Base-by-base conservation (phyloP, 805 yeast species). In the Candida hungchunana region DNA sequence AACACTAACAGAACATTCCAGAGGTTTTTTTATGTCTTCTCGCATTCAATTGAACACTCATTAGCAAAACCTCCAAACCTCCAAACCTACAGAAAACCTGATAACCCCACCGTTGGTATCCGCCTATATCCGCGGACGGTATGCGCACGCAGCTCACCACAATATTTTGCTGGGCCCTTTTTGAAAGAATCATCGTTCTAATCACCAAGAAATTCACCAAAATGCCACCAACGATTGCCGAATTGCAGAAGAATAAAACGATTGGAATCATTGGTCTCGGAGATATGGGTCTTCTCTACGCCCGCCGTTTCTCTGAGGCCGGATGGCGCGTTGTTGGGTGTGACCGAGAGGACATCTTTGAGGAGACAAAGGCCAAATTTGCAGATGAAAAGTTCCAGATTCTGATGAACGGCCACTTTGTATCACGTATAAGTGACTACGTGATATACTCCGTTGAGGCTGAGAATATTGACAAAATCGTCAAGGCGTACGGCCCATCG, bases 201-300 rank as follows among this genome's bases (percentile, higher is more conserved):
- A n/a, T n/a, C n/a, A n/a, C n/a, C n/a, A n/a, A n/a, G n/a, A n/a
- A n/a, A n/a, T 12, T 20, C 21, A 20, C 14, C 26, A 20, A 20
- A 29, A 40, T 40, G 44, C 21, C 36, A 3, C 17, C 36, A 6
- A 22, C 35, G 4, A 12, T 31, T 8, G 32, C 26, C 14, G 19
- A 27, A 13, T 34, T 40, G 12, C 40, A 44, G 32, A 21, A 14
- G 11, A 44, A 65, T 15, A 82, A 81, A 55, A 67, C 67, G 15
- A 73, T 93, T 30, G 98, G 98, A 2, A 83, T 93, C 45, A 89
- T 93, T 41, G 98, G 98, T 3, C 72, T 90, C 23, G 98, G 98
- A 20, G 97, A 90, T 58, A 93, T 93, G 98, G 98, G 98, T 7
- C 64, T 75, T 24, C 62, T 93, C 50, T 93, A 93, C 54, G 97